These are phyloP conservation scores for Ustulina deusta DNA, from an alignment of 2,329 filamentous ascomycete genomes.

Conservation along the genomic window DNA sequence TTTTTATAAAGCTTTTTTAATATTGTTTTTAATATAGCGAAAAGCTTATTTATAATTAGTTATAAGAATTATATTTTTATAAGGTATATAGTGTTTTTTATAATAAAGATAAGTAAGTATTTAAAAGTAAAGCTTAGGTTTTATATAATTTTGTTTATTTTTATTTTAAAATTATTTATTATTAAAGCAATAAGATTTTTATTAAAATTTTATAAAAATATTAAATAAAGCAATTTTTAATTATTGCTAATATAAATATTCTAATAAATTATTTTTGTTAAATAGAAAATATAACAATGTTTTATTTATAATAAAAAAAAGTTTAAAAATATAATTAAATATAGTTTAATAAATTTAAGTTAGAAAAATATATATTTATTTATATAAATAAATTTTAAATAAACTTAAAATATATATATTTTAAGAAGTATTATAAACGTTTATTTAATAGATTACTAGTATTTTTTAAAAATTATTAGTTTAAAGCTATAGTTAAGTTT, in stretches of 20 bases:
- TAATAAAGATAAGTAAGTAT: conserved; percentile 70
- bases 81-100: conserved; percentile 53
- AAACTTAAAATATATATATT: conserved; percentile 46
- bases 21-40: conserved; percentile 63
- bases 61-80: conserved; percentile 50
- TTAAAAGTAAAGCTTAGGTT: conserved; percentile 66
- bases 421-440: conserved; percentile 38
- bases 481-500: conserved; percentile 57
- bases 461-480: conserved; percentile 60
- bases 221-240: conserved; percentile 59
- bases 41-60: conserved; percentile 38
- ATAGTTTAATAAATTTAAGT: conserved; percentile 52
- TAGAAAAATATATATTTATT: conserved; percentile 48
- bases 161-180: conserved; percentile 66
- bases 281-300: conserved; percentile 57
- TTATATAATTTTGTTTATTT: conserved; percentile 65
- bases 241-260: conserved; percentile 52
- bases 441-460: conserved; percentile 44
- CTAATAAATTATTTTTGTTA: conserved; percentile 60
- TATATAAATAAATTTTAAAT: conserved; percentile 59
- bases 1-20: conserved; percentile 68
- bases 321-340: conserved; percentile 53
- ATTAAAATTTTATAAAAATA: conserved; percentile 67
- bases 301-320: conserved; percentile 58
- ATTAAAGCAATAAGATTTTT: conserved; percentile 67